Base-by-base conservation (phyloP, 371 early-diverging fungal genomes). In the Chytridium lagenaria region DNA sequence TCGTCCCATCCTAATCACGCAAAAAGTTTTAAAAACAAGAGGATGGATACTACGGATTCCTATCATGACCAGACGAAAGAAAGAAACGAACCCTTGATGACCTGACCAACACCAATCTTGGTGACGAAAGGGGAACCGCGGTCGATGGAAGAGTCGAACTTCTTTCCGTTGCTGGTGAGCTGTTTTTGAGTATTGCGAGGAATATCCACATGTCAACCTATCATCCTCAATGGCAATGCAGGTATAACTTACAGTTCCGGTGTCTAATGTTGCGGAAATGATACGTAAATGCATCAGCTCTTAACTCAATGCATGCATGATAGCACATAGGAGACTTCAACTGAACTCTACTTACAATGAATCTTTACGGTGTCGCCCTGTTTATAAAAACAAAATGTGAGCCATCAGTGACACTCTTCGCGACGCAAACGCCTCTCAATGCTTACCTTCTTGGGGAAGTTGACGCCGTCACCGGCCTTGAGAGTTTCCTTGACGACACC, bases 41-140 rank as follows among this genome's bases (percentile, higher is more conserved):
- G 10, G 1, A 50, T 36, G 38, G 40, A 0, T 36, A 52, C 0
- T n/a, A 23, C 10, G n/a, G n/a, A n/a, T n/a, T n/a, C n/a, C n/a
- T n/a, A n/a, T n/a, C n/a, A n/a, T n/a, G n/a, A n/a, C 28, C 7
- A 36, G 15, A 2, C 2, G 30, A 30, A 64, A 26, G 7, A 33
- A 38, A 15, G 10, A 33, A 23, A 51, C 37, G 26, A 64, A 77
- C 97, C 97, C 74, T 84, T 82, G 85, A 98, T 98, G 79, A 98
- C 95, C 75, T 86, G 90, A n/a, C 95, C 95, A 50, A 93, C 91
- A 77, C 98, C 98, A 74, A 98, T 96, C 38, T 74, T 77, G 85
- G 89, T 89, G 26, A 75, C 78, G 79, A 98, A 96, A 59, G 95
- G 92, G 61, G 84, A 39, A 44, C 85, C 84, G 78, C 96, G 95